A percentile compares a stretch with the other conserved stretches of the same genome.
Conservation (phyloP, 768 basidiomycete species). For the Phlebiopsis gigantea region DNA sequence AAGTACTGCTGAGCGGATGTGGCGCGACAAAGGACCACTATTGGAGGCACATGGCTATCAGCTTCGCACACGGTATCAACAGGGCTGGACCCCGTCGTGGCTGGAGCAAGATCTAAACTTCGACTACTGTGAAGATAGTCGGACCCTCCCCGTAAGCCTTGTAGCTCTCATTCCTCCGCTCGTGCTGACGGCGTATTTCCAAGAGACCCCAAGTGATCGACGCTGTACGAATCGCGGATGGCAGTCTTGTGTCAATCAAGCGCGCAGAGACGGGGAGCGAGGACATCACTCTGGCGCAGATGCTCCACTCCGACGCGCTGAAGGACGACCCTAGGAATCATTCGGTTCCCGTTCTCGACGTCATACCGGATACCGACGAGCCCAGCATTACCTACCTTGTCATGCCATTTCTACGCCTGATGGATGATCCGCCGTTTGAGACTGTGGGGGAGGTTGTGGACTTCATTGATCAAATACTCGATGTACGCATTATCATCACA, state of each 20-base stretch:
- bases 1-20: too few species aligned
- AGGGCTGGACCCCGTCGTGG: constrained; percentile 27
- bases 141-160: neutral
- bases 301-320: constrained; percentile 7
- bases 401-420: constrained; percentile 15
- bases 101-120: neutral
- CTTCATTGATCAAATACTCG: constrained; percentile 21
- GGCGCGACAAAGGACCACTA: too few species aligned
- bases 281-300: constrained; percentile 7
- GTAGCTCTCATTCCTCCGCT: neutral
- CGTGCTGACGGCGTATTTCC: neutral
- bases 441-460: constrained; percentile 19
- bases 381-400: constrained; percentile 1
- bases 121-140: constrained; percentile 8
- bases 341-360: constrained; percentile 18
- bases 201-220: constrained; percentile 8
- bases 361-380: constrained; percentile 11
- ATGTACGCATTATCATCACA: constrained; percentile 2
- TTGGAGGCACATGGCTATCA: constrained; percentile 19
- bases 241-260: constrained; percentile 16
- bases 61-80: constrained; percentile 23
- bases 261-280: neutral
- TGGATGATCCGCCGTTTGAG: constrained; percentile 17
- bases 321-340: constrained; percentile 16
- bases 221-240: constrained; percentile 14